Evolutionary conservation across 345 rosid species (phyloP).

Genomic region (Rhodomyrtus tomentosa): DNA sequence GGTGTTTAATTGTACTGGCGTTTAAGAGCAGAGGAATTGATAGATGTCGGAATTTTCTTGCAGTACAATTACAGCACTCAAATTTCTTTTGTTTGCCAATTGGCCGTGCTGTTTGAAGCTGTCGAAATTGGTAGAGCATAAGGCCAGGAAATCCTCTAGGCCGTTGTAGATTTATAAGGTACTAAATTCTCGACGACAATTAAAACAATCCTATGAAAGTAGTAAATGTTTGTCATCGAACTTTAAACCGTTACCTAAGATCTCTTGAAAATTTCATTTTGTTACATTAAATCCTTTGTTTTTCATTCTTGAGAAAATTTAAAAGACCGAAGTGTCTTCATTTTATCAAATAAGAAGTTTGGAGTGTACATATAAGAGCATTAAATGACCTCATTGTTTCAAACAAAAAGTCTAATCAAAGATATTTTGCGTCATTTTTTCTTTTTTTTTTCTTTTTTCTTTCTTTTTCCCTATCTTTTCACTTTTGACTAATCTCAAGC

Average conservation of each 20-base stretch:
- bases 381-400: too few species aligned
- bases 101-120: background rate
- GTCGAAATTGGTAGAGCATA: background rate
- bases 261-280: background rate
- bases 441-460: too few species aligned
- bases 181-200: background rate
- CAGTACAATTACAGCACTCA: background rate
- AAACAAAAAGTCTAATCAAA: too few species aligned
- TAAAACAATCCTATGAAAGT: background rate
- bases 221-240: background rate
- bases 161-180: background rate
- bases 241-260: background rate
- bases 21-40: background rate
- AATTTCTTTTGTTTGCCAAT: background rate
- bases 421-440: too few species aligned
- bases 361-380: too few species aligned
- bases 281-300: background rate
- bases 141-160: background rate
- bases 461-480: too few species aligned
- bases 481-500: too few species aligned
- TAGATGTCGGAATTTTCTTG: background rate
- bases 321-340: accelerated
- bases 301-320: background rate
- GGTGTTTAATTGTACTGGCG: background rate
- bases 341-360: too few species aligned